These are phyloP conservation scores for Aspergillus transmontanensis DNA, from an alignment of 2,329 filamentous ascomycete species.

Conservation along the genomic window DNA sequence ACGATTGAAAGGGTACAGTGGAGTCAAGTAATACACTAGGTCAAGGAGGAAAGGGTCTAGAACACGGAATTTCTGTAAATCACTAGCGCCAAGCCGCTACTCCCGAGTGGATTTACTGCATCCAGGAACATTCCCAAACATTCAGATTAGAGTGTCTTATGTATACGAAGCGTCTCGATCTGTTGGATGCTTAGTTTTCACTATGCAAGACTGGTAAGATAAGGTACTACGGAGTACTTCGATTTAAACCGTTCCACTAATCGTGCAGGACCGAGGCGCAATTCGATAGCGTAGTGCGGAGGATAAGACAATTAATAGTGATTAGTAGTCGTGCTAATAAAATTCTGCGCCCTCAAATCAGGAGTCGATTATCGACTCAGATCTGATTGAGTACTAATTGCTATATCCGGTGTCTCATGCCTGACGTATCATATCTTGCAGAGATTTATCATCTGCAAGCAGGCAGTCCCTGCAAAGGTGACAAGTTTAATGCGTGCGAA, in stretches of 20 bases:
- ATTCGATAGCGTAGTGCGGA: neutral
- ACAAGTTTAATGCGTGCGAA: neutral
- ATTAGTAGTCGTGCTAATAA: neutral
- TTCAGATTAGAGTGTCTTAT: neutral
- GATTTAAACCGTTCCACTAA: neutral
- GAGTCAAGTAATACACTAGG: neutral
- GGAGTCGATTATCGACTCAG: neutral
- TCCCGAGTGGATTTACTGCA: neutral
- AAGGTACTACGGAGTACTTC: neutral
- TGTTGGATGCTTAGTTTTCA: neutral
- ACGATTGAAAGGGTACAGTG: neutral
- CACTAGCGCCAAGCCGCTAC: neutral
- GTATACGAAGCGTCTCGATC: neutral
- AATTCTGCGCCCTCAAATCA: neutral
- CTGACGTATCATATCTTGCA: neutral
- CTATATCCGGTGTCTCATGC: neutral
- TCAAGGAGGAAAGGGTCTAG: neutral
- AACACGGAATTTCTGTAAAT: neutral
- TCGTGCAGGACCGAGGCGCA: neutral
- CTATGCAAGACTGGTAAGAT: neutral
- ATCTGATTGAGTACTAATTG: neutral
- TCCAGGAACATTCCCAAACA: neutral
- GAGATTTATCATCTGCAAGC: neutral
- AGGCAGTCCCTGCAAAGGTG: neutral
- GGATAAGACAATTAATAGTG: neutral